Evolutionary conservation across 257 asterid species (phyloP).

Genomic region (Solanum pimpinellifolium): DNA sequence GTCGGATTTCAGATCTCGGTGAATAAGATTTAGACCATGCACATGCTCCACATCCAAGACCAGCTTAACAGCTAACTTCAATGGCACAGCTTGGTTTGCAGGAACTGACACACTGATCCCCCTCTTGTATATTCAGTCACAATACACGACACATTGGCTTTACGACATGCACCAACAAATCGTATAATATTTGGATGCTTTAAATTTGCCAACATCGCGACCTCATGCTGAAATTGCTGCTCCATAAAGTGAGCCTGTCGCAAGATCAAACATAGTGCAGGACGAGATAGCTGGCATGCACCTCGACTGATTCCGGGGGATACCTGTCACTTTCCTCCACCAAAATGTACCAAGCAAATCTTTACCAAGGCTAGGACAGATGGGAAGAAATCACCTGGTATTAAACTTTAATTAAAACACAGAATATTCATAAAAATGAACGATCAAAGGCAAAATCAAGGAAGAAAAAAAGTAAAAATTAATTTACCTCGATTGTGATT

Average conservation of each 20-base stretch:
- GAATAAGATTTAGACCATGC: slow-evolving; percentile 80
- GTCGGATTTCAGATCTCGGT: slow-evolving; percentile 86
- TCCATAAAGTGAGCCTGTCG: slow-evolving; percentile 70
- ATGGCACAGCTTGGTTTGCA: slow-evolving; percentile 69
- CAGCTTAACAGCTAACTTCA: slow-evolving; percentile 74
- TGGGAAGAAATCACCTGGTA: too few relatives aligned
- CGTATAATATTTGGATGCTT: slow-evolving; percentile 90
- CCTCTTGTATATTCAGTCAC: slow-evolving; percentile 94
- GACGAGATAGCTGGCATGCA: too few relatives aligned
- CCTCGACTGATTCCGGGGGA: too few relatives aligned
- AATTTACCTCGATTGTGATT: too few relatives aligned
- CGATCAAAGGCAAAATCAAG: too few relatives aligned
- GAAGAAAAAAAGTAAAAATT: too few relatives aligned
- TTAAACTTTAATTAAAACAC: too few relatives aligned
- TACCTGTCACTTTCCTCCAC: too few relatives aligned
- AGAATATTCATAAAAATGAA: too few relatives aligned
- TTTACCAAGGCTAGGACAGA: too few relatives aligned
- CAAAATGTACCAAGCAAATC: too few relatives aligned
- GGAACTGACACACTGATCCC: slow-evolving; percentile 83
- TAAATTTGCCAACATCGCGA: slow-evolving; percentile 73
- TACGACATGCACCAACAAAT: slow-evolving; percentile 78
- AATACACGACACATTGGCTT: slow-evolving; percentile 95
- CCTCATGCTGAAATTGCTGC: slow-evolving; percentile 68
- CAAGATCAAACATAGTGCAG: too few relatives aligned
- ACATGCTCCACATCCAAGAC: slow-evolving; percentile 94